Evolutionary conservation across 148 eudicot genomes (phyloP), one percentile per base, ranked within the genome.

Genomic region (Cornus florida): DNA sequence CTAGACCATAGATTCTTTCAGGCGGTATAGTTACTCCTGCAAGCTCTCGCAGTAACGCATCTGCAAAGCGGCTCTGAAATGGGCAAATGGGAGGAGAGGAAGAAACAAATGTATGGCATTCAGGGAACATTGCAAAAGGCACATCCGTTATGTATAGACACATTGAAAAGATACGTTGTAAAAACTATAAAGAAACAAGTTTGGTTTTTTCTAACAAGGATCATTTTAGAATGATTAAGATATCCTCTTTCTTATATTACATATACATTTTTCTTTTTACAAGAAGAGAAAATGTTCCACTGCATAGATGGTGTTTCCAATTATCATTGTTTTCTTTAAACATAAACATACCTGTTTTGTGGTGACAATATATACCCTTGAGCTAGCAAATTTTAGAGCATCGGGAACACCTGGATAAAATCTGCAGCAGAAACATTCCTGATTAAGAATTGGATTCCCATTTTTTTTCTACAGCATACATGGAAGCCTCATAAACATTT

Each of bases 391-490:
- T 78, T 79, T 92, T 72, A 93, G 87, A 76, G 99, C 99, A 89
- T 96, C 99, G 20, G 98, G 77, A 78, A 93, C 94, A 53, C 99
- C 98, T 31, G 98, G 99, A 86, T 96, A 96, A 77, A 96, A 87
- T 90, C 98, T 93, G 92, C 78, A 84, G 72, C 56, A 8, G 76
- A 67, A 76, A 65, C 23, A 76, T 38, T 39, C 22, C 39, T n/a
- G 62, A n/a, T 73, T 38, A 72, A 7, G 14, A 28, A 33, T 73
- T 73, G n/a, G 32, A 20, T 41, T 71, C 33, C 64, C 38, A 7
- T n/a, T 24, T 28, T 11, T 31, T 31, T 31, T 31, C 24, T 6
- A 64, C 41, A 68, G 28, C 39, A 22, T 39, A 73, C 28, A 28
- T 41, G 8, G 48, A 23, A 31, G 46, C 28, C 19, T 39, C 0